phyloP scores from a whole-genome alignment of 2,329 filamentous ascomycete species.

The Dothiorella sarmentorum region DNA sequence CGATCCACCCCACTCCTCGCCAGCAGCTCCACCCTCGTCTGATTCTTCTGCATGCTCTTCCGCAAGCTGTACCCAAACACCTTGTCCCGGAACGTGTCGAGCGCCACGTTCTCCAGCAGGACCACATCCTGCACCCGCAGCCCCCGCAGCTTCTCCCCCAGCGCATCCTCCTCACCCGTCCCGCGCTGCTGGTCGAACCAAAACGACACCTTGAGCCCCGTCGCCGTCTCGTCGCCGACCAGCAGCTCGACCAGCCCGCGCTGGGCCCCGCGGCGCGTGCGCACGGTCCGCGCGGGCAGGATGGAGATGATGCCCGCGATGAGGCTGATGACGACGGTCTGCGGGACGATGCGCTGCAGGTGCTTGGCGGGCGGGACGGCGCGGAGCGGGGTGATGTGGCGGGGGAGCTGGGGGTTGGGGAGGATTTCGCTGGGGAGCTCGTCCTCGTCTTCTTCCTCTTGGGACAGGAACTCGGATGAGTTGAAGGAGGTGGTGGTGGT shows the following conservation, averaged over 20 bases:
- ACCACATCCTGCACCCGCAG: conserved; percentile 73
- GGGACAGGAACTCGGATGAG: conserved; percentile 13
- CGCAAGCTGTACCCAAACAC: conserved; percentile 84
- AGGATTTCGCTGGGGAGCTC: background rate
- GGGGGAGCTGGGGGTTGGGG: conserved; percentile 32
- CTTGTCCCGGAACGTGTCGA: conserved; percentile 69
- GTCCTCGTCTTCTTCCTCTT: no score
- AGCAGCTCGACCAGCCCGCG: conserved; percentile 71
- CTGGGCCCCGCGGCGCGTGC: conserved; percentile 51
- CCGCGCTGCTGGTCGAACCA: conserved; percentile 71
- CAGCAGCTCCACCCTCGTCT: conserved; percentile 63
- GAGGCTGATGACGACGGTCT: conserved; percentile 55
- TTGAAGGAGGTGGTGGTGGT: conserved; percentile 35
- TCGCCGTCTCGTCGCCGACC: conserved; percentile 79
- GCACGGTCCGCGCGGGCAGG: conserved; percentile 63
- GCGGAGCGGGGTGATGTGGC: conserved; percentile 60
- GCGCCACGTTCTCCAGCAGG: conserved; percentile 72
- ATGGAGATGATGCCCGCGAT: conserved; percentile 80
- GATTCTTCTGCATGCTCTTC: conserved; percentile 64
- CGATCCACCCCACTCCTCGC: conserved; percentile 49
- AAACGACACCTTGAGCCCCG: conserved; percentile 78
- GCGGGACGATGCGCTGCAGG: conserved; percentile 66
- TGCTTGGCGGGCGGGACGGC: conserved; percentile 66
- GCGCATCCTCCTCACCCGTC: conserved; percentile 1
- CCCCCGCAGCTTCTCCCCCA: conserved; percentile 7